A percentile compares a stretch with the other conserved stretches of the same genome.
phyloP scores from a whole-genome alignment of 441 rosid genomes.

The Erysimum pusillum region DNA sequence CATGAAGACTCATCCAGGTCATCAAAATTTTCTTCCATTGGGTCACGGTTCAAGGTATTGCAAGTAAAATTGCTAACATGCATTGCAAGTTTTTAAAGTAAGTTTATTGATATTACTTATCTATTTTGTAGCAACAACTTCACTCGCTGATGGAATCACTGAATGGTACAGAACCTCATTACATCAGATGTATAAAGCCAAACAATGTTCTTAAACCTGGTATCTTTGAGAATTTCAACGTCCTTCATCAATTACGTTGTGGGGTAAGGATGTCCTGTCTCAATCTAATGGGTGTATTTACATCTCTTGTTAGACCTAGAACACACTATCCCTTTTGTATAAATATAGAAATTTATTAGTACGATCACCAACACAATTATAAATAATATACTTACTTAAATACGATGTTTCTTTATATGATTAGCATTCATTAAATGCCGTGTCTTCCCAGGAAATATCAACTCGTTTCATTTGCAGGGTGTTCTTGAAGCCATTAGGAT shows the following conservation, averaged over 20 bases:
- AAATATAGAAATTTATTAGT: slow-evolving; percentile 9
- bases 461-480: slow-evolving; percentile 54
- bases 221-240: slow-evolving; percentile 67
- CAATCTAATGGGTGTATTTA: slow-evolving; percentile 15
- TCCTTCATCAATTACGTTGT: slow-evolving; percentile 76
- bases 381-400: slow-evolving; percentile 16
- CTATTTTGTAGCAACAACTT: slow-evolving; percentile 64
- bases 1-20: slow-evolving; percentile 83
- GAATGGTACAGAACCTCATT: slow-evolving; percentile 72
- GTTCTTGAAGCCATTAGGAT: slow-evolving; percentile 86
- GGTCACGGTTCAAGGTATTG: slow-evolving; percentile 77
- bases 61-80: slow-evolving; percentile 34
- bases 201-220: slow-evolving; percentile 67
- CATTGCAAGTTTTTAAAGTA: slow-evolving; percentile 7
- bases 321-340: slow-evolving; percentile 9
- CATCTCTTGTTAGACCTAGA: slow-evolving; percentile 25
- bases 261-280: slow-evolving; percentile 60
- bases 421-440: slow-evolving; percentile 29
- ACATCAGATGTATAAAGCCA: slow-evolving; percentile 80
- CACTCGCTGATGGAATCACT: slow-evolving; percentile 75
- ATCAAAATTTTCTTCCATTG: slow-evolving; percentile 83
- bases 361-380: slow-evolving; percentile 13
- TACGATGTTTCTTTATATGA: slow-evolving; percentile 15
- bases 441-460: slow-evolving; percentile 23
- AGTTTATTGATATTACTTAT: slow-evolving; percentile 27